Percentiles rank a stretch among this genome's conserved stretches.
phyloP scores from a whole-genome alignment of 441 rosid genomes.

The Erodium texanum region DNA sequence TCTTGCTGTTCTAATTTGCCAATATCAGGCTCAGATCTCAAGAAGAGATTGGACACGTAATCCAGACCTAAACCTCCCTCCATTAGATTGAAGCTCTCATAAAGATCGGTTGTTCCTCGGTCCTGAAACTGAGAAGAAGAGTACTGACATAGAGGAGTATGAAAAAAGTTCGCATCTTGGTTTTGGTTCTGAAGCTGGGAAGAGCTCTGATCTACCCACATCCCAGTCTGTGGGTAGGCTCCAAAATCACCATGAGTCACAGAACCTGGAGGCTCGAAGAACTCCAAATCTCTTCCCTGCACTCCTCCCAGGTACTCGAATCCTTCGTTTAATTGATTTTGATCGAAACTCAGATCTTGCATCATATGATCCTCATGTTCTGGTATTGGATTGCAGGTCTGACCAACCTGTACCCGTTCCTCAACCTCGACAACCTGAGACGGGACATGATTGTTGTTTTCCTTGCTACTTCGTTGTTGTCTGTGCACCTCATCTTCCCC shows the following conservation, averaged over 20 bases:
- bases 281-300: not conserved
- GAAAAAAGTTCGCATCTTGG: not conserved
- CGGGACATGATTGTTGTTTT: not conserved
- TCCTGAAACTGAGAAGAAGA: not conserved
- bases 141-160: not conserved
- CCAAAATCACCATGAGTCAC: not conserved
- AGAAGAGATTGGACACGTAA: not conserved
- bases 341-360: not conserved
- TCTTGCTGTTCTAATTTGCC: not conserved
- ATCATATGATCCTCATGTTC: not conserved
- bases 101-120: not conserved
- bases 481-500: too few species aligned
- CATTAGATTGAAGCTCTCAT: not conserved
- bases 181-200: slow-evolving; percentile 3
- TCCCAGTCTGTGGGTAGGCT: not conserved
- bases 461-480: too few species aligned
- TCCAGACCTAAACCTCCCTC: not conserved
- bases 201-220: not conserved
- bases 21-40: not conserved
- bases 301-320: not conserved
- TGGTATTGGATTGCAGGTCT: not conserved
- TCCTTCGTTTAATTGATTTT: not conserved
- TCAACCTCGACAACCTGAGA: not conserved
- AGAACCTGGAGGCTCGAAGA: not conserved
- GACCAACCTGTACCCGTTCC: not conserved